A percentile compares a stretch with the other conserved stretches of the same genome.
These are phyloP conservation scores for Dacryopinax primogenitus DNA, from an alignment of 768 basidiomycete species.

Conservation along the genomic window DNA sequence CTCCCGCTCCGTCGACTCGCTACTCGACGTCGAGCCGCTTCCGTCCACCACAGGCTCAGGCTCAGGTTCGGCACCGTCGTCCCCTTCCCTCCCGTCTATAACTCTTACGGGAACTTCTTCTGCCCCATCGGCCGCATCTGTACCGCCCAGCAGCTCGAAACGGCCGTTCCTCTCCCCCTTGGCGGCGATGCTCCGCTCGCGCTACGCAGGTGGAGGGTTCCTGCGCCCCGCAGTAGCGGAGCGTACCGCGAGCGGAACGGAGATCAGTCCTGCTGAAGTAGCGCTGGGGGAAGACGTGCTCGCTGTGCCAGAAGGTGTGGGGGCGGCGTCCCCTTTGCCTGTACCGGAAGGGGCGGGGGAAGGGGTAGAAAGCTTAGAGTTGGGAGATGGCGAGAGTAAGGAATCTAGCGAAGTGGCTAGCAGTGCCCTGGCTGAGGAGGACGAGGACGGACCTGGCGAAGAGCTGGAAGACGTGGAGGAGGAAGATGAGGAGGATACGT, in stretches of 20 bases:
- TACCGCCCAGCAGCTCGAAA: not conserved
- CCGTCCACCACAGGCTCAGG: constrained; percentile 18
- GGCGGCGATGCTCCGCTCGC: constrained; percentile 31
- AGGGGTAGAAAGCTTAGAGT: not conserved
- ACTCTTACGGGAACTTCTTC: not conserved
- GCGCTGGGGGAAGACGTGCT: constrained; percentile 6
- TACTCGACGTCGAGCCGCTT: constrained; percentile 22
- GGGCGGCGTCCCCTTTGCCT: not conserved
- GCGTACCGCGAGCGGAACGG: not conserved
- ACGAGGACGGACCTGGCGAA: constrained; percentile 2
- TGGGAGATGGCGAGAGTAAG: not conserved
- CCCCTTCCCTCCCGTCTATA: constrained; percentile 45
- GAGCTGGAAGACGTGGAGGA: not conserved
- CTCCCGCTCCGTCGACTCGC: constrained; percentile 15
- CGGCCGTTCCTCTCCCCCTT: constrained; percentile 16
- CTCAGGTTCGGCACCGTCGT: constrained; percentile 23
- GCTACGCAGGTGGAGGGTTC: constrained; percentile 28
- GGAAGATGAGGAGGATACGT: not conserved
- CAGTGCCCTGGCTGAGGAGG: not conserved
- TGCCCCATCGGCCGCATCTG: not conserved
- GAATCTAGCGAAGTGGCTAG: not conserved
- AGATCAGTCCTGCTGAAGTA: not conserved
- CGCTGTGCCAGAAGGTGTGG: not conserved
- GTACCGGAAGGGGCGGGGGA: not conserved
- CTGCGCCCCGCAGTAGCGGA: not conserved